Base-by-base conservation (phyloP, 345 rosid genomes). In the Salix udensis region DNA sequence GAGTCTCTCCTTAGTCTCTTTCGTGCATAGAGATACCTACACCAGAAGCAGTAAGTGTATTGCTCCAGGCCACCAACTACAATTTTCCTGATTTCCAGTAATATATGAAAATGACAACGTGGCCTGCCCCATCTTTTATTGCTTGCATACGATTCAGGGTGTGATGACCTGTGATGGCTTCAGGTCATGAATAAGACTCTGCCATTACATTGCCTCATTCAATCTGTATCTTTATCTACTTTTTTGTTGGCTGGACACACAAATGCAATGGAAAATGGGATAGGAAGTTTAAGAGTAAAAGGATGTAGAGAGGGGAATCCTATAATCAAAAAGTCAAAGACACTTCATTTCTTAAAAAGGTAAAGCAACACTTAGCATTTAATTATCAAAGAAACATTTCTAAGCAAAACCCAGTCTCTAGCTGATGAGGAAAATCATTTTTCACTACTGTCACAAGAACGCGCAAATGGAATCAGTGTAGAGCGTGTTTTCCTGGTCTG, bases 81-180 rank as follows among this genome's bases (percentile, higher is more conserved):
- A 58, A 37, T 30, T 19, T 67, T 11, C 26, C 65, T 76, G 31
- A 77, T 77, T 46, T 70, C 74, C 61, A 7, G 48, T 13, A 61
- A 69, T 42, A 37, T 34, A 74, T 46, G 7, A 37, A 68, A 9
- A 58, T 66, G 79, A 37, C 74, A 68, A 67, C 75, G 61, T 48
- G 69, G 61, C 65, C 39, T 60, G 21, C 34, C 19, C 30, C 67
- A 67, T 36, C 23, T 73, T 73, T 74, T 26, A 5, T 23, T 68
- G 62, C 28, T 40, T 34, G 34, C 14, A 64, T 55, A 39, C 60
- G 60, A 28, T 34, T 74, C 78, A 65, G 58, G 78, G 42, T 76
- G 68, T 68, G 19, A 55, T 76, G 73, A 76, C 55, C 67, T 76
- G 78, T 74, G 28, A 34, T 71, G 65, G 53, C 64, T 50, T 58